These are phyloP conservation scores for Murraya koenigii DNA, from an alignment of 345 rosid genomes.

Conservation along the genomic window DNA sequence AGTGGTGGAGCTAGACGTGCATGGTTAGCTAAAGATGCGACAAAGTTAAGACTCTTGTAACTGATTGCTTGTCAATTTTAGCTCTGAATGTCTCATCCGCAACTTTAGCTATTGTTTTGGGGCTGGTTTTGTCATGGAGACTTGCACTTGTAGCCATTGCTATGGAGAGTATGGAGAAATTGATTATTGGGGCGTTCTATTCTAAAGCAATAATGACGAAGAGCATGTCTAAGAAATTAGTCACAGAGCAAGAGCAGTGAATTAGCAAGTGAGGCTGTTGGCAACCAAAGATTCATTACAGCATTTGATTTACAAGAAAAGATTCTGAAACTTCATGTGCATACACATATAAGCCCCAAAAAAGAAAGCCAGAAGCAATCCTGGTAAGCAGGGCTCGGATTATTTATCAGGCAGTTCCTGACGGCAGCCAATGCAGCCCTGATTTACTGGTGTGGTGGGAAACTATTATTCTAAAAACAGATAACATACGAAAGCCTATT, in stretches of 20 bases:
- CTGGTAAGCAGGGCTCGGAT: constrained; percentile 28
- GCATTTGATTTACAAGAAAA: constrained; percentile 32
- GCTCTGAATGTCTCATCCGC: constrained; percentile 24
- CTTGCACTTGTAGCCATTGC: constrained; percentile 26
- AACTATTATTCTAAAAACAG: constrained; percentile 11
- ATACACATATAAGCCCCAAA: constrained; percentile 12
- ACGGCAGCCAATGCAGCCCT: constrained; percentile 16
- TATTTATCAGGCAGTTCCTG: constrained; percentile 27
- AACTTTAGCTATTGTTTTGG: constrained; percentile 22
- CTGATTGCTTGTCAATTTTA: constrained; percentile 30
- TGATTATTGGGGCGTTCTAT: constrained; percentile 30
- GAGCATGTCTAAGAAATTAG: constrained; percentile 27
- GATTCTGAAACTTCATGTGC: constrained; percentile 23
- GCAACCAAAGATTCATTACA: constrained; percentile 32
- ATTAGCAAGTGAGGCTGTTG: constrained; percentile 35
- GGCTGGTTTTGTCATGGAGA: constrained; percentile 24
- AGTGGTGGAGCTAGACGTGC: constrained; percentile 30
- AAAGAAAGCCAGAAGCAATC: constrained; percentile 32
- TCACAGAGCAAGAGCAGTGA: constrained; percentile 30
- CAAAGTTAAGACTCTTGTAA: constrained; percentile 24
- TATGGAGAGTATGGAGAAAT: constrained; percentile 28
- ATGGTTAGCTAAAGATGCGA: constrained; percentile 33
- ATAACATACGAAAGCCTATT: constrained; percentile 24
- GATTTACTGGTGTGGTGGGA: constrained; percentile 38
- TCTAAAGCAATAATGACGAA: constrained; percentile 24